Evolutionary conservation across 305 asterid genomes (phyloP).

Genomic region (Fraxinus latifolia): DNA sequence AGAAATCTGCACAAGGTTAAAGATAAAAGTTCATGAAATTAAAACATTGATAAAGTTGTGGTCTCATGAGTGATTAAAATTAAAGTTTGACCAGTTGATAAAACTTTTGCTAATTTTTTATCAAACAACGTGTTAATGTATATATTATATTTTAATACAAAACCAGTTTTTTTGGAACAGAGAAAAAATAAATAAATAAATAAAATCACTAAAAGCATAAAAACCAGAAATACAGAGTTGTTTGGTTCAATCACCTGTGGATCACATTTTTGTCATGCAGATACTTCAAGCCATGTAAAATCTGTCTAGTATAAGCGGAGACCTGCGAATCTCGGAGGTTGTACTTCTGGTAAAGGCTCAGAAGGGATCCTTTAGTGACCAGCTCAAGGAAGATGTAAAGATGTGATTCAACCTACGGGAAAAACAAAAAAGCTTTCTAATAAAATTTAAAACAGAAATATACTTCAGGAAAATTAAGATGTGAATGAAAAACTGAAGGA

Average conservation of each 20-base stretch:
- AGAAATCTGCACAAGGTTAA: not conserved
- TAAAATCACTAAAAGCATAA: not conserved
- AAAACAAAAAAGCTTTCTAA: not conserved
- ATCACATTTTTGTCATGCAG: conserved; percentile 76
- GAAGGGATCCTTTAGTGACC: conserved; percentile 79
- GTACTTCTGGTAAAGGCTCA: conserved; percentile 74
- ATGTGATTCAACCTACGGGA: conserved; percentile 66
- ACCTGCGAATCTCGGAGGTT: conserved; percentile 71
- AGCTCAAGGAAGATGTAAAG: conserved; percentile 43
- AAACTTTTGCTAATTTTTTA: not conserved
- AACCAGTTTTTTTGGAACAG: not conserved
- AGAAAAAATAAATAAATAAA: not conserved
- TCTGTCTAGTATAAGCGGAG: conserved; percentile 84
- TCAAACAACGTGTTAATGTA: not conserved
- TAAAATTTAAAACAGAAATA: conserved; percentile 1
- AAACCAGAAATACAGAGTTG: conserved; percentile 14
- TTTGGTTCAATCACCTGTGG: conserved; percentile 66
- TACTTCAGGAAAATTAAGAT: not conserved
- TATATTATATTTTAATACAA: not conserved
- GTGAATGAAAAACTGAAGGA: not conserved
- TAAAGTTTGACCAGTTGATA: not conserved
- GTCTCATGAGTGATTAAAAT: not conserved
- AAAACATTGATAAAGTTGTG: not conserved
- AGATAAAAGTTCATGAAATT: not conserved
- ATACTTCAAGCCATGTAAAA: conserved; percentile 87